Conservation (phyloP, 768 basidiomycete species). For the Podaxis pistillaris region DNA sequence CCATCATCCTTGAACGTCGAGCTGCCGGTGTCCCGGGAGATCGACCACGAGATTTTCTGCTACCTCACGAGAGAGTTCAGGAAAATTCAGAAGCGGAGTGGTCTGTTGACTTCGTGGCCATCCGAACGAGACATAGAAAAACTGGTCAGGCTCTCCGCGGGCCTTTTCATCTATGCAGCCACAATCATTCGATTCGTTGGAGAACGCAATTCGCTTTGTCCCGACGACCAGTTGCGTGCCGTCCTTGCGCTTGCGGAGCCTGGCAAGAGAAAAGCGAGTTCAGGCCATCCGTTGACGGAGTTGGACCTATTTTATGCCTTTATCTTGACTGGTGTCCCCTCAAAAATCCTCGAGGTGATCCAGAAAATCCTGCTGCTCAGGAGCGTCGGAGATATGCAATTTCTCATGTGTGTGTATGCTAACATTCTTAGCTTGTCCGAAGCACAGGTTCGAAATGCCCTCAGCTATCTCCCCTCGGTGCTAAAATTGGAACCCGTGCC, state of each 20-base stretch:
- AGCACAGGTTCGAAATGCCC: background rate
- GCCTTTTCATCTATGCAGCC: conserved; percentile 8
- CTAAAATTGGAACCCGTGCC: background rate
- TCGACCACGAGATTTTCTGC: background rate
- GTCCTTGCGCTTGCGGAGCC: background rate
- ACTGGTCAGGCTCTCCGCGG: background rate
- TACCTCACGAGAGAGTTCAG: background rate
- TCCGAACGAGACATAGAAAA: background rate
- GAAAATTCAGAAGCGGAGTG: background rate
- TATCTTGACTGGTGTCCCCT: background rate
- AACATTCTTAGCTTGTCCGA: background rate
- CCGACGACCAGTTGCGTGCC: background rate
- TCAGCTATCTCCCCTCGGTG: background rate
- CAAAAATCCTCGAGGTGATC: background rate
- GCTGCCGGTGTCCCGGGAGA: conserved; percentile 9
- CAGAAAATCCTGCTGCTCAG: background rate
- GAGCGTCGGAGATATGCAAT: background rate
- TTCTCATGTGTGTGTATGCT: background rate
- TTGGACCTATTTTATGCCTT: background rate
- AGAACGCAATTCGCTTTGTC: background rate
- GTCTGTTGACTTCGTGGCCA: background rate
- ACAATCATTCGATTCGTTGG: conserved; percentile 1
- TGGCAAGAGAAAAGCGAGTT: background rate
- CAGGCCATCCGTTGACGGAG: background rate
- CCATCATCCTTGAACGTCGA: background rate